Conservation (phyloP, 225 moss, liverwort and hornwort genomes). For the Physcomitrellopsis africana region DNA sequence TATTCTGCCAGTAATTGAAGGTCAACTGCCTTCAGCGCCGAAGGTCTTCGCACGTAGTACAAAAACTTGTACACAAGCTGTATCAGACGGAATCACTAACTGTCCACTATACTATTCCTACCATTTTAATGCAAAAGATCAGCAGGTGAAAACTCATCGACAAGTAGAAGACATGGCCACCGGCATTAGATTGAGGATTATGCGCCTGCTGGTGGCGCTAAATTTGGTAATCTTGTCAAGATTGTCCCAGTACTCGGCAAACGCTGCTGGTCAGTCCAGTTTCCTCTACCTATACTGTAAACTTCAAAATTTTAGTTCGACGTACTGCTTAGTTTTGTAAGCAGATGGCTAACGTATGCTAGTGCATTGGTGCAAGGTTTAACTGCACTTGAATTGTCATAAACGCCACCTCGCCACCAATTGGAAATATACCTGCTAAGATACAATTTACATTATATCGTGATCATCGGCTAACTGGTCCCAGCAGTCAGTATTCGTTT, state of each 20-base stretch:
- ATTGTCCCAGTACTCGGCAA: not conserved
- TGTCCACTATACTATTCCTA: not conserved
- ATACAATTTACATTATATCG: not conserved
- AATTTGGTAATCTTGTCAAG: not conserved
- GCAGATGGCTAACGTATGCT: not conserved
- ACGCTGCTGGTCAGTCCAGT: conserved; percentile 4
- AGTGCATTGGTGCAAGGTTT: not conserved
- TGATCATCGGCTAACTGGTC: not conserved
- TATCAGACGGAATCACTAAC: not conserved
- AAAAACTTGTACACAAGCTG: not conserved
- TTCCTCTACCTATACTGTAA: not conserved
- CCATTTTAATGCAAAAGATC: not conserved
- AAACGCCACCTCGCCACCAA: not conserved
- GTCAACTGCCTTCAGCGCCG: too few relatives aligned
- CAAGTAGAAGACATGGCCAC: not conserved
- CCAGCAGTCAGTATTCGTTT: conserved; percentile 2
- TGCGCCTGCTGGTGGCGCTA: not conserved
- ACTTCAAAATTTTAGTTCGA: not conserved
- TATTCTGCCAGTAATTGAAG: too few relatives aligned
- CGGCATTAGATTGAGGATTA: not conserved
- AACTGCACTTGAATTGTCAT: not conserved
- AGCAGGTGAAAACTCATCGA: not conserved
- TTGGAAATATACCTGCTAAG: not conserved
- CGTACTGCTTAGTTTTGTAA: not conserved
- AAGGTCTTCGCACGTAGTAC: too few relatives aligned